Evolutionary conservation across 2,329 filamentous ascomycete genomes (phyloP), one percentile per base, ranked within the genome.

Genomic region (Colletotrichum horii): DNA sequence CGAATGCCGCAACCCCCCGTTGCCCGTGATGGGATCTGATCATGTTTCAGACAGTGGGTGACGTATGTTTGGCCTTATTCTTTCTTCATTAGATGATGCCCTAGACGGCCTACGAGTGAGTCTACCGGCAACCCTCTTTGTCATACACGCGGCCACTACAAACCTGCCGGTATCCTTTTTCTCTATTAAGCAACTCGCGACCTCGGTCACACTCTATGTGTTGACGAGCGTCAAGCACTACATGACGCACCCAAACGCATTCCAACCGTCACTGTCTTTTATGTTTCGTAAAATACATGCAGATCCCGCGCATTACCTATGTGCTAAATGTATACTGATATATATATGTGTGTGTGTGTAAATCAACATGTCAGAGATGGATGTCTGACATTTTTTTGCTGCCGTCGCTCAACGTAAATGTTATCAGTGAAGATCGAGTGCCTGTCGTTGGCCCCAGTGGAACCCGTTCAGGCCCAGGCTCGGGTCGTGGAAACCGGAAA

Each of bases 401-500:
- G 36, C 60, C 38, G 32, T 19, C 16, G 55, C 16, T 64, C 32
- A 14, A 64, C 14, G 52, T 14, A 34, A 3, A 11, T 62, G n/a
- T 19, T 30, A 24, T 36, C 28, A 70, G n/a, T 9, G 5, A 32
- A 70, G 24, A 26, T 70, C 8, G 28, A 24, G 16, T 26, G 19
- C 22, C 66, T 64, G 73, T 74, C 73, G 65, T 71, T 76, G 76
- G 11, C 77, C 78, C 82, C 83, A 85, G 43, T 82, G 70, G 22
- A 73, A 75, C 15, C 73, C 73, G 34, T 76, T 80, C 52, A 84
- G 78, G 1, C 81, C 79, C 15, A 85, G 81, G 28, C 79, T 82
- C n/a, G 82, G 80, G 71, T 86, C 83, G 65, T 84, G 78, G 66
- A 84, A 86, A 6, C 83, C 84, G 9, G 83, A 82, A 16, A 86